phyloP scores from a whole-genome alignment of 495 filamentous ascomycete species.

The Daldinia childiae region DNA sequence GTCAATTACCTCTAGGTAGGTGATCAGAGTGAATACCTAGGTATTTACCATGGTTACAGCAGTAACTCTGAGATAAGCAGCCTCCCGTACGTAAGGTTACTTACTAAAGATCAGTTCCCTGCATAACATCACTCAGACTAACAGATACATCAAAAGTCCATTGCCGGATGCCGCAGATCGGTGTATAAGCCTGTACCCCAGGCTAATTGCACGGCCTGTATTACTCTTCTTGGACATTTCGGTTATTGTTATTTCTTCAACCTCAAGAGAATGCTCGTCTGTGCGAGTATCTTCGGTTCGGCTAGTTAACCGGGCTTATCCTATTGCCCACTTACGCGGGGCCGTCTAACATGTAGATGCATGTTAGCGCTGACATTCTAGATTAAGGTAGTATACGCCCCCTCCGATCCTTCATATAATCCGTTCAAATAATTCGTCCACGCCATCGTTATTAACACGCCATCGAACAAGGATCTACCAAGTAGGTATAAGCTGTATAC shows the following conservation, averaged over 20 bases:
- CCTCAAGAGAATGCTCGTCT: constrained; percentile 5
- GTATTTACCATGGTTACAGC: background rate
- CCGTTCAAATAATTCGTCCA: constrained; percentile 19
- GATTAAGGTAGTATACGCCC: constrained; percentile 27
- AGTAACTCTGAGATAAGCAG: constrained; percentile 29
- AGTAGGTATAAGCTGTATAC: constrained; percentile 15
- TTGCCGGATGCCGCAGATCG: constrained; percentile 6
- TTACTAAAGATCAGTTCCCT: constrained; percentile 9
- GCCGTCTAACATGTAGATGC: constrained; percentile 30
- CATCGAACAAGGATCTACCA: constrained; percentile 19
- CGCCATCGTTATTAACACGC: constrained; percentile 27
- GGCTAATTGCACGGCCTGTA: constrained; percentile 1
- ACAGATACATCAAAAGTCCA: constrained; percentile 10
- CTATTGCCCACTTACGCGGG: constrained; percentile 37
- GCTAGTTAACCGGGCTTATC: constrained; percentile 29
- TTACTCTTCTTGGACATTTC: constrained; percentile 8
- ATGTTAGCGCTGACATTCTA: constrained; percentile 40
- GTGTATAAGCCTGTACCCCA: constrained; percentile 1
- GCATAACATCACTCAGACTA: constrained; percentile 7
- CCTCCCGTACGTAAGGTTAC: background rate
- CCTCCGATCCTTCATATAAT: constrained; percentile 34
- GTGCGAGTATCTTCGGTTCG: constrained; percentile 13
- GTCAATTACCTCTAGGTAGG: background rate
- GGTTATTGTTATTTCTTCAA: constrained; percentile 7
- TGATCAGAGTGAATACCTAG: constrained; percentile 1